Evolutionary conservation across 495 filamentous ascomycete species (phyloP), one percentile per base, ranked within the genome.

Genomic region (Tricharina praecox): DNA sequence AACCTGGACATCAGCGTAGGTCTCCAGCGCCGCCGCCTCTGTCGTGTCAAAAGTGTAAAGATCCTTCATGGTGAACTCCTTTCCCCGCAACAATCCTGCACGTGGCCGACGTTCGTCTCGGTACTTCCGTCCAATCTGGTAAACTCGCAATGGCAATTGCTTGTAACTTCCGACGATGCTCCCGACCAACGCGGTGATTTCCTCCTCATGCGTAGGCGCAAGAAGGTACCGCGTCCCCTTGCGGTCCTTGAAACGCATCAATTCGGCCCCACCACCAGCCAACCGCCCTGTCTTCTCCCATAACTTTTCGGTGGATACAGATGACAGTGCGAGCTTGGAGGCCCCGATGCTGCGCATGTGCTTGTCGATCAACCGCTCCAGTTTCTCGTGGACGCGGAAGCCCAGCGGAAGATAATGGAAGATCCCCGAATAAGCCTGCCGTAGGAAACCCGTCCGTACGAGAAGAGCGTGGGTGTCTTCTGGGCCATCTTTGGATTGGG

Each of bases 41-140:
- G 65, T 79, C 46, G 68, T 66, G 63, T 97, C 90, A 54, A 97
- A 97, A 0, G 92, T 96, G 59, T 97, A 97, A 1, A 97, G 73
- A 62, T 97, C 90, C 64, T 97, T 97, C 90, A 97, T 97, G 46
- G 85, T 64, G 55, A 97, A 97, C 55, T 97, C 90, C 50, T 82
- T 77, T 0, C 84, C 81, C n/a, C 90, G 77, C 9, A 97, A 70
- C 1, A 96, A 69, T 10, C 90, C 92, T 53, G 93, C 81, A 28
- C 90, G 70, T 4, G 92, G 90, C 20, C 90, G 72, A 32, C 76
- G 71, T 58, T 97, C 90, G 66, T 97, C 88, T 40, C 90, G 76
- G 57, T 94, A 97, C 65, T 97, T 97, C 34, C 88, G 74, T 4
- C 83, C 76, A 44, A 93, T 88, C 61, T 97, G 90, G 59, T 96